Conservation (phyloP, 148 eudicot genomes). For the Persicaria tinctoria region DNA sequence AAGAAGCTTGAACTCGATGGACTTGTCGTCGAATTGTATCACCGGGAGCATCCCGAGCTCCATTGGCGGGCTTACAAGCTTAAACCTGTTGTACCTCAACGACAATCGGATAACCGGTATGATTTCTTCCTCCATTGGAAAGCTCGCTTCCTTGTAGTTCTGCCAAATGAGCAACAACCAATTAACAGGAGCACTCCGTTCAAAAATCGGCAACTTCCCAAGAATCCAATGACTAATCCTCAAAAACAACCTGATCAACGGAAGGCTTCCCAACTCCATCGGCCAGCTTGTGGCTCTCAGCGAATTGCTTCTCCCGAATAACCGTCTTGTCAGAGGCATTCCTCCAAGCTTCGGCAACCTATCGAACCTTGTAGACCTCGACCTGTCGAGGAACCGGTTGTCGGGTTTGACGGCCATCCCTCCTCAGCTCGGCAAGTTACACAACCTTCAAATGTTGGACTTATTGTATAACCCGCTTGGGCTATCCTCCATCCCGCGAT, state of each 20-base stretch:
- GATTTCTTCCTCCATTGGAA: conserved; percentile 46
- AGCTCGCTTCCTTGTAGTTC: conserved; percentile 39
- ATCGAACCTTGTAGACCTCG: conserved; percentile 31
- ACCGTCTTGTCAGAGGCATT: conserved; percentile 45
- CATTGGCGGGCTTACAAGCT: conserved; percentile 38
- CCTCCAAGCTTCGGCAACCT: conserved; percentile 60
- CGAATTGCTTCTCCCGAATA: conserved; percentile 40
- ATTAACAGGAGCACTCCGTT: conserved; percentile 41
- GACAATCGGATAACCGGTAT: conserved; percentile 39
- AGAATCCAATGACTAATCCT: conserved; percentile 42
- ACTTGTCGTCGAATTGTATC: conserved; percentile 53
- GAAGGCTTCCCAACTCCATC: conserved; percentile 48
- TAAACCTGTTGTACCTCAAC: conserved; percentile 34
- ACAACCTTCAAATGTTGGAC: conserved; percentile 32
- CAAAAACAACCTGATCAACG: conserved; percentile 47
- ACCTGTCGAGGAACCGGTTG: conserved; percentile 50
- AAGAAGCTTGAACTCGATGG: conserved; percentile 27
- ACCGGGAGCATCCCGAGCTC: conserved; percentile 50
- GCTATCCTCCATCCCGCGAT: conserved; percentile 35
- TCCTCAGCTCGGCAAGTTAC: conserved; percentile 34
- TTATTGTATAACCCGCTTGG: conserved; percentile 59
- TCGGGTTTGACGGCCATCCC: conserved; percentile 34
- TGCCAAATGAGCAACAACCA: conserved; percentile 33
- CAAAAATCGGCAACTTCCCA: conserved; percentile 40
- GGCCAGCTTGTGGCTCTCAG: conserved; percentile 41